These are phyloP conservation scores for Ophiocordyceps robertsii DNA, from an alignment of 2,329 filamentous ascomycete genomes.

Conservation along the genomic window DNA sequence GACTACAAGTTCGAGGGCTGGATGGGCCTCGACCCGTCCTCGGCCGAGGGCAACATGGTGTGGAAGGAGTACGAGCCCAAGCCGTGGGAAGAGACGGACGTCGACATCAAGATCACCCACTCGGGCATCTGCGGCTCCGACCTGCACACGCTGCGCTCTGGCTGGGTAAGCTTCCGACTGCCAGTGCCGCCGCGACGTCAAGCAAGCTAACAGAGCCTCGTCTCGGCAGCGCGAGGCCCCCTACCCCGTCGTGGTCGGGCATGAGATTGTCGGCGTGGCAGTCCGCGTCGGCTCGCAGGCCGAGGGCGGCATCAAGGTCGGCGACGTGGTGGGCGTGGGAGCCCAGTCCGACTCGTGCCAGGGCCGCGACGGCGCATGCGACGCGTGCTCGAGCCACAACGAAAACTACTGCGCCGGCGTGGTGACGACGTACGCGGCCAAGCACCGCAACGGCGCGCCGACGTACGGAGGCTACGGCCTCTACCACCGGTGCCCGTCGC, in stretches of 20 bases:
- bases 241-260: constrained; percentile 42
- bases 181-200: background rate
- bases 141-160: constrained; percentile 42
- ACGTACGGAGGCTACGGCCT: constrained; percentile 34
- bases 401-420: constrained; percentile 27
- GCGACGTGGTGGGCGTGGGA: constrained; percentile 51
- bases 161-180: constrained; percentile 32
- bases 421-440: constrained; percentile 38
- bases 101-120: constrained; percentile 53
- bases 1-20: constrained; percentile 38
- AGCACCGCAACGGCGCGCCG: constrained; percentile 14
- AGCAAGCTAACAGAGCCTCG: background rate
- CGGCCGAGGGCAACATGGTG: constrained; percentile 36
- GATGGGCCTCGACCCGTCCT: constrained; percentile 27
- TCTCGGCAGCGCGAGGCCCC: constrained; percentile 3
- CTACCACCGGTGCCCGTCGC: constrained; percentile 19
- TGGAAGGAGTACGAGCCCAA: constrained; percentile 48
- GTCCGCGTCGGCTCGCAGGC: constrained; percentile 38
- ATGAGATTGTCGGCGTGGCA: constrained; percentile 51
- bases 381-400: constrained; percentile 24
- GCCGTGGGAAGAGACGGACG: constrained; percentile 50
- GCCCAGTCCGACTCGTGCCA: constrained; percentile 45
- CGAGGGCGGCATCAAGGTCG: constrained; percentile 35
- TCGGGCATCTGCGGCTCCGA: constrained; percentile 55
- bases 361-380: constrained; percentile 22